Evolutionary conservation across 305 asterid genomes (phyloP), one percentile per base, ranked within the genome.

Genomic region (Fraxinus angustifolia): DNA sequence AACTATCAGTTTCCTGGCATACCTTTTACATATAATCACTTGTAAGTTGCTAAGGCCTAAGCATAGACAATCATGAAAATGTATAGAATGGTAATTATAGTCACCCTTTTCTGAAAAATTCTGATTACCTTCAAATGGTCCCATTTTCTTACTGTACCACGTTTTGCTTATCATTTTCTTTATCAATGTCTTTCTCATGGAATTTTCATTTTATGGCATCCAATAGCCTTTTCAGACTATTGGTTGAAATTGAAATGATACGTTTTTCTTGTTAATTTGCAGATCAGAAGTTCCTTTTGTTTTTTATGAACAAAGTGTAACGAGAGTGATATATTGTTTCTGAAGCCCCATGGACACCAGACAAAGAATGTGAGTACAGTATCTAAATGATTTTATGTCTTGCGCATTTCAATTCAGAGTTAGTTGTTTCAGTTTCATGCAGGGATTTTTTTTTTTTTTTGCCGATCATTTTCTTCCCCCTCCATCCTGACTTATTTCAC

Each of bases 321-420:
- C 10, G 67, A 38, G 83, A 40, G 65, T 83, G 83, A 80, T 78
- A 76, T 78, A 11, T 70, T 73, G 31, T 68, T 40, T 80, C 40
- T 80, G 83, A 83, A 79, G 42, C 79, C 35, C 78, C 68, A 85
- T 87, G 88, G 90, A 87, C 8, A 17, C 78, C 82, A 80, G 86
- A 71, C 88, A 56, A 40, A 73, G 86, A 26, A 75, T 75, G 90
- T 87, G 78, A 87, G 88, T 80, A 34, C 2, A 33, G 28, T 31
- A 26, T 19, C 1, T 73, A 45, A 56, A 21, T 34, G n/a, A 35
- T 16, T 70, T 67, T 67, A n/a, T 56, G 50, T 78, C 8, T 31
- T 1, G 2, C 16, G 28, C 68, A 40, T 53, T 8, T 2, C 58
- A 75, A 75, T 75, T 21, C 38, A 11, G 34, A 42, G 21, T 38